A percentile compares a stretch with the other conserved stretches of the same genome.
Evolutionary conservation across 768 basidiomycete genomes (phyloP).

Genomic region (Auricularia sp.): DNA sequence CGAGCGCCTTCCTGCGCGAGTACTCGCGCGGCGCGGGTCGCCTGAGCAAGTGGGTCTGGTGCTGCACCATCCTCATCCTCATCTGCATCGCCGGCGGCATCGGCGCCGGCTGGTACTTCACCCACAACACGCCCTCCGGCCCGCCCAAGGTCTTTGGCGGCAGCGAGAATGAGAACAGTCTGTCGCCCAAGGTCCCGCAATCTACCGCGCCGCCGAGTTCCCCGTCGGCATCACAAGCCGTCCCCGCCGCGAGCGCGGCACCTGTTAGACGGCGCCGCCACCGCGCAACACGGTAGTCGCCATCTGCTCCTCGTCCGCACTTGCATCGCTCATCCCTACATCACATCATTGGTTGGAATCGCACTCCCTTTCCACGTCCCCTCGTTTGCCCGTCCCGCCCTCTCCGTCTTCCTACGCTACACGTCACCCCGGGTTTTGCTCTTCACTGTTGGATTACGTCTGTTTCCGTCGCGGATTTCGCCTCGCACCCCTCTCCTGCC

Average conservation of each 20-base stretch:
- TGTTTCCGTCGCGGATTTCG: no score
- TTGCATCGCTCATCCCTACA: neutral
- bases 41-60: slow-evolving; percentile 59
- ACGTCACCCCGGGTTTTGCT: no score
- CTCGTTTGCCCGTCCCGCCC: neutral
- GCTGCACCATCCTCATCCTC: slow-evolving; percentile 50
- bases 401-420: no score
- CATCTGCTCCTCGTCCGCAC: neutral
- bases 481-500: no score
- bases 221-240: neutral
- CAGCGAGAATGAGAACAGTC: slow-evolving; percentile 31
- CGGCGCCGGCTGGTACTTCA: slow-evolving; percentile 48
- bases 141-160: slow-evolving; percentile 58
- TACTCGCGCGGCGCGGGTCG: slow-evolving; percentile 43
- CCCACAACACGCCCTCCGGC: slow-evolving; percentile 40
- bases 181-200: neutral
- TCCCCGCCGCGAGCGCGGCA: neutral
- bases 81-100: slow-evolving; percentile 43
- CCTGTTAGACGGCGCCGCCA: neutral
- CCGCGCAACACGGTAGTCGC: neutral
- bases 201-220: neutral
- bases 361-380: neutral
- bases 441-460: no score
- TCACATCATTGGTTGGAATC: neutral
- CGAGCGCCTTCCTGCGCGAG: slow-evolving; percentile 33